A percentile compares a stretch with the other conserved stretches of the same genome.
These are phyloP conservation scores for Phytophthora colocasiae DNA, from an alignment of 352 stramenopile species.

Conservation along the genomic window DNA sequence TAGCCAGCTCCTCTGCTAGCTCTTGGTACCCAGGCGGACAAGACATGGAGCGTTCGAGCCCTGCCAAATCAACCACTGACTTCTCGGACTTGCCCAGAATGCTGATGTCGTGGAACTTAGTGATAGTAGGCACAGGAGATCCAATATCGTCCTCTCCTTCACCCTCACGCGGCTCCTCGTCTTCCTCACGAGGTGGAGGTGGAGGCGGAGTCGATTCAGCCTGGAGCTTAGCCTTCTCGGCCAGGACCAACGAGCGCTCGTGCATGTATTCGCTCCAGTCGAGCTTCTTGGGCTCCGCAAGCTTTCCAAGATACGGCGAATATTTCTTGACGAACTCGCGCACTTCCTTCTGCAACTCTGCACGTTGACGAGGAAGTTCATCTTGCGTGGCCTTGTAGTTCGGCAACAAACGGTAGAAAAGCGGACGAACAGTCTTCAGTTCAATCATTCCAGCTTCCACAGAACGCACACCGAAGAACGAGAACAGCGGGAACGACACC, in stretches of 20 bases:
- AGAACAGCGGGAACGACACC: slow-evolving; percentile 88
- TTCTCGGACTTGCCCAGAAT: slow-evolving; percentile 81
- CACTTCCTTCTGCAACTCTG: slow-evolving; percentile 77
- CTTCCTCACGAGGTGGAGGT: slow-evolving; percentile 22
- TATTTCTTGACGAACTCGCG: slow-evolving; percentile 85
- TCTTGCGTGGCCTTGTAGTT: slow-evolving; percentile 85
- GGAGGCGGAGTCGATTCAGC: slow-evolving; percentile 22
- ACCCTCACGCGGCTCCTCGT: slow-evolving; percentile 33
- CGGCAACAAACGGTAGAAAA: slow-evolving; percentile 84
- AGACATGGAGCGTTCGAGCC: slow-evolving; percentile 79
- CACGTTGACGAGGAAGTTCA: slow-evolving; percentile 70
- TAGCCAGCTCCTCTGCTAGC: slow-evolving; percentile 45
- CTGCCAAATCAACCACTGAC: slow-evolving; percentile 70
- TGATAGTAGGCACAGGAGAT: slow-evolving; percentile 67
- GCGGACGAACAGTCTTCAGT: slow-evolving; percentile 82
- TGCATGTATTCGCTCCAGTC: slow-evolving; percentile 91
- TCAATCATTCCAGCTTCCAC: slow-evolving; percentile 90
- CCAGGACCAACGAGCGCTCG: slow-evolving; percentile 49
- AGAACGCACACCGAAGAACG: slow-evolving; percentile 88
- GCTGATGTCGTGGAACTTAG: slow-evolving; percentile 80
- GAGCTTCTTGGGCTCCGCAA: slow-evolving; percentile 74
- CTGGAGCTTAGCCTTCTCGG: slow-evolving; percentile 44
- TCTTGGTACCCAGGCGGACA: slow-evolving; percentile 77
- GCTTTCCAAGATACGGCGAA: slow-evolving; percentile 57
- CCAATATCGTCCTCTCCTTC: slow-evolving; percentile 31